Conservation (phyloP, 2,329 filamentous ascomycete genomes). For the Penicillium janthinellum region DNA sequence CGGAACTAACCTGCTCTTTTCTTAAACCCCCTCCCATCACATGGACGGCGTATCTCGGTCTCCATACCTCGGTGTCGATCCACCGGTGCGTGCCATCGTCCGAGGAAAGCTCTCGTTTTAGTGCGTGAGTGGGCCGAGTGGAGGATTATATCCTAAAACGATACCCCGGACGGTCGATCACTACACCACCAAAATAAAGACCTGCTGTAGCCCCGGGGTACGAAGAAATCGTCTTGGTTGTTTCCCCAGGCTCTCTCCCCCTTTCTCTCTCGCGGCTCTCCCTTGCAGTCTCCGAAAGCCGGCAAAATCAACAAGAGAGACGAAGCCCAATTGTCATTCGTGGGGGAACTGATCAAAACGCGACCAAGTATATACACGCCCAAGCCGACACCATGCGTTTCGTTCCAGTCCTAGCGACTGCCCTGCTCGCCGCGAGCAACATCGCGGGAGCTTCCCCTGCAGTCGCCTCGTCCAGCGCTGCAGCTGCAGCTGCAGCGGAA, state of each 20-base stretch:
- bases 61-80: constrained; percentile 15
- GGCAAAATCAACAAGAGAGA: constrained; percentile 4
- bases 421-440: constrained; percentile 21
- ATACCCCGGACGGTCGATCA: constrained; percentile 20
- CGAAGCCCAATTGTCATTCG: constrained; percentile 16
- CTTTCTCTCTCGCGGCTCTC: constrained; percentile 15
- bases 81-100: constrained; percentile 3
- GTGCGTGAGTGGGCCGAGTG: constrained; percentile 12
- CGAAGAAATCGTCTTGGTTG: background rate
- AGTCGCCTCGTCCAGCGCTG: constrained; percentile 9
- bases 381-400: constrained; percentile 24
- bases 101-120: constrained; percentile 13
- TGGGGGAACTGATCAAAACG: constrained; percentile 1
- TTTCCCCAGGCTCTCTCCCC: constrained; percentile 12
- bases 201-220: constrained; percentile 12
- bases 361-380: background rate
- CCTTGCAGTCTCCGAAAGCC: background rate
- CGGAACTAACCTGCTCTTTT: background rate
- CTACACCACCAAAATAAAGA: constrained; percentile 22
- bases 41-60: constrained; percentile 8
- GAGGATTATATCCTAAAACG: constrained; percentile 21
- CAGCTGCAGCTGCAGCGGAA: constrained; percentile 4
- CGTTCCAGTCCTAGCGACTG: constrained; percentile 26
- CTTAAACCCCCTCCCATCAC: constrained; percentile 4
- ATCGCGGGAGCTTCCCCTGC: constrained; percentile 24